A percentile compares a stretch with the other conserved stretches of the same genome.
These are phyloP conservation scores for Saposhnikovia divaricata DNA, from an alignment of 129 eudicot genomes.

Conservation along the genomic window DNA sequence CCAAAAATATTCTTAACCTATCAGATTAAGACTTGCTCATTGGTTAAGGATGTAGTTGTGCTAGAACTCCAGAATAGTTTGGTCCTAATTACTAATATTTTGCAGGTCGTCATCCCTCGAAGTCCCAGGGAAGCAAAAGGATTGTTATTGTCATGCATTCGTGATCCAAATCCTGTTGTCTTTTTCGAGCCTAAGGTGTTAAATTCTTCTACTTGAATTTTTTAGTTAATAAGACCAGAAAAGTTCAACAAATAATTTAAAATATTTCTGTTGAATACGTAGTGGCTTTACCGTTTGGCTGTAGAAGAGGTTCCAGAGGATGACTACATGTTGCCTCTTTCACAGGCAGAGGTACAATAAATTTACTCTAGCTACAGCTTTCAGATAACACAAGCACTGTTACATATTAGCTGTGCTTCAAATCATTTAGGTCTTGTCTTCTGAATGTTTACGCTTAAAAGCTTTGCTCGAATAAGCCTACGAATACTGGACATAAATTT, in stretches of 20 bases:
- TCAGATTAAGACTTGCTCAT: background rate
- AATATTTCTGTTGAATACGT: constrained; percentile 6
- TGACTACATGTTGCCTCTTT: constrained; percentile 87
- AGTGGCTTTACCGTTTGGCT: constrained; percentile 93
- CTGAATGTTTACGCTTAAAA: background rate
- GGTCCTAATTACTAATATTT: background rate
- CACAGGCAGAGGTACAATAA: constrained; percentile 80
- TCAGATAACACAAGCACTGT: background rate
- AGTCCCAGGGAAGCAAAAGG: constrained; percentile 96
- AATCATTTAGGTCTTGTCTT: background rate
- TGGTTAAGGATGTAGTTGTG: background rate
- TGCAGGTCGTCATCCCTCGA: constrained; percentile 90
- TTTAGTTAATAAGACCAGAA: background rate
- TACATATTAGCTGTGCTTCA: background rate
- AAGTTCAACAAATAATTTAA: background rate
- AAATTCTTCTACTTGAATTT: constrained; percentile 10
- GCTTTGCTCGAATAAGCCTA: background rate
- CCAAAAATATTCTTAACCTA: background rate
- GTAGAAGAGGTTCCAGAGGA: constrained; percentile 93
- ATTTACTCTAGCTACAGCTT: background rate
- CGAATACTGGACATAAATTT: background rate
- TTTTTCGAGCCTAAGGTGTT: constrained; percentile 93
- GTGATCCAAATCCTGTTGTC: constrained; percentile 95
- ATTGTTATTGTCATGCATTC: constrained; percentile 64
- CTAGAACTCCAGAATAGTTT: background rate